Evolutionary conservation across 495 filamentous ascomycete genomes (phyloP).

Genomic region (Patellaria atrata): DNA sequence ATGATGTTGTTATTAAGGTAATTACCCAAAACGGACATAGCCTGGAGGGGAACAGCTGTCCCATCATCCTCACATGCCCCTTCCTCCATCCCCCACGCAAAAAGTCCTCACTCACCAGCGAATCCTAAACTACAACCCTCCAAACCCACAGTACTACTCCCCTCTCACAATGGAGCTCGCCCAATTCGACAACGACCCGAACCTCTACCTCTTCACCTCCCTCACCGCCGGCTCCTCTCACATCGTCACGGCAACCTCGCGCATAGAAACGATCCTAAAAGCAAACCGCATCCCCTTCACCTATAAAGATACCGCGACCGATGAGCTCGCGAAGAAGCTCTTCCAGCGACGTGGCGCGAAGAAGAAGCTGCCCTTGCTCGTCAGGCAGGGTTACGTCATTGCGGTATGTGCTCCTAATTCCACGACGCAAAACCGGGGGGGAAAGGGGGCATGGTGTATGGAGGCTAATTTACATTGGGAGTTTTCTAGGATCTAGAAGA

Average conservation of each 20-base stretch:
- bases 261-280: conserved; percentile 90
- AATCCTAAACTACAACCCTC: no score
- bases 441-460: background rate
- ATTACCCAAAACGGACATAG: no score
- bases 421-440: background rate
- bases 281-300: conserved; percentile 89
- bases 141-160: conserved; percentile 1
- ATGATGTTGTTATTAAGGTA: no score
- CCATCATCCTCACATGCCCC: no score
- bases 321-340: conserved; percentile 79
- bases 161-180: conserved; percentile 33
- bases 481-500: conserved; percentile 66
- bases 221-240: conserved; percentile 94
- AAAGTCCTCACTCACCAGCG: no score
- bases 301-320: conserved; percentile 80
- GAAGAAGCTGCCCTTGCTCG: conserved; percentile 76
- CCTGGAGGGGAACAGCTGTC: no score
- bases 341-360: conserved; percentile 69
- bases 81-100: no score
- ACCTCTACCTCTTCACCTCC: conserved; percentile 87
- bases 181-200: conserved; percentile 59
- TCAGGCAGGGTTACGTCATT: conserved; percentile 73
- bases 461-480: background rate
- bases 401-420: conserved; percentile 47
- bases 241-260: conserved; percentile 89